These are phyloP conservation scores for Globisporangium ultimum DNA, from an alignment of 352 stramenopile genomes.

Conservation along the genomic window DNA sequence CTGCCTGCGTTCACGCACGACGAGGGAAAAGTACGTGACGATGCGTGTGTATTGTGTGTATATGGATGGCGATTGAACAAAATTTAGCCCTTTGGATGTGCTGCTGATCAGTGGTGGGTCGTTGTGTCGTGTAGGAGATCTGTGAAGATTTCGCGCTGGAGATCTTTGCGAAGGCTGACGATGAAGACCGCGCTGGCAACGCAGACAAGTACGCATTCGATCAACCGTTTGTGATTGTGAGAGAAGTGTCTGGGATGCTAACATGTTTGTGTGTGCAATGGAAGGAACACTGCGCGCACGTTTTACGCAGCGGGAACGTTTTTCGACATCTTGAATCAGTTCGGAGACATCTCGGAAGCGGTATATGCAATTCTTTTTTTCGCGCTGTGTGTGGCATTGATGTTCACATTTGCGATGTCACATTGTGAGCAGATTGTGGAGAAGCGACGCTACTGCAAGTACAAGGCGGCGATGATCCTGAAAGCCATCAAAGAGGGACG, in stretches of 20 bases:
- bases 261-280: slow-evolving; percentile 4
- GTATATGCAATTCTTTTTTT: slow-evolving; percentile 17
- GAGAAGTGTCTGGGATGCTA: slow-evolving; percentile 3
- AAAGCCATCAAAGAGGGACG: slow-evolving; percentile 94
- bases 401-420: background rate
- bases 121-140: slow-evolving; percentile 48
- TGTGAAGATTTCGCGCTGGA: slow-evolving; percentile 88
- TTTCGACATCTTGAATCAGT: slow-evolving; percentile 96
- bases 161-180: slow-evolving; percentile 94
- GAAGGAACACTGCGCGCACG: slow-evolving; percentile 89
- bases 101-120: background rate
- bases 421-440: slow-evolving; percentile 54
- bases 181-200: slow-evolving; percentile 88
- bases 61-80: background rate
- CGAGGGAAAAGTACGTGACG: slow-evolving; percentile 80
- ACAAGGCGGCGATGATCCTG: slow-evolving; percentile 94
- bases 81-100: too few relatives aligned
- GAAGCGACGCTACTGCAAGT: slow-evolving; percentile 94
- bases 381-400: background rate
- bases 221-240: background rate
- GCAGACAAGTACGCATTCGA: slow-evolving; percentile 78
- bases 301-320: slow-evolving; percentile 97
- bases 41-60: background rate
- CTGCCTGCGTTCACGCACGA: slow-evolving; percentile 89
- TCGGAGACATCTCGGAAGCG: slow-evolving; percentile 83